A percentile compares a stretch with the other conserved stretches of the same genome.
Conservation (phyloP, 1,284 basidiomycete genomes). For the Cryptococcus maquisensis region DNA sequence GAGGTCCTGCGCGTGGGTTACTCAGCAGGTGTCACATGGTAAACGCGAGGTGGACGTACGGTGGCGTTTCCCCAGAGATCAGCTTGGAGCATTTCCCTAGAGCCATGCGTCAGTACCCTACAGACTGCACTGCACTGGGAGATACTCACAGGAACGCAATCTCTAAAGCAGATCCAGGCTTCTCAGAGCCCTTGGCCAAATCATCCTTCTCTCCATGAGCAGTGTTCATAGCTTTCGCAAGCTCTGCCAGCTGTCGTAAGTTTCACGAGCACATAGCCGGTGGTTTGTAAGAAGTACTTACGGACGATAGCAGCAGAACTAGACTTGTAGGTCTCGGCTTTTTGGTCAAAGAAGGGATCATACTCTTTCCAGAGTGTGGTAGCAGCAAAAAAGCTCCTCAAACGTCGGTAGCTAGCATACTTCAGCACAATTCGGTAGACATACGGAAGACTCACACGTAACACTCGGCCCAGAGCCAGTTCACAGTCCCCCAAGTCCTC, state of each 20-base stretch:
- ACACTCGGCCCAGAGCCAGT: slow-evolving; percentile 92
- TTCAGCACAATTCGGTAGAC: background rate
- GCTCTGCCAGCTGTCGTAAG: slow-evolving; percentile 21
- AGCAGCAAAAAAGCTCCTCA: slow-evolving; percentile 69
- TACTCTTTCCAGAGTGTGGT: slow-evolving; percentile 70
- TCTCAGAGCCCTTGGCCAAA: slow-evolving; percentile 30
- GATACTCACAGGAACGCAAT: slow-evolving; percentile 45
- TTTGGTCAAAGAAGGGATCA: slow-evolving; percentile 82
- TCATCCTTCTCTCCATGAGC: slow-evolving; percentile 30
- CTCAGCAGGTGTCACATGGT: background rate
- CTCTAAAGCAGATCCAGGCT: slow-evolving; percentile 37
- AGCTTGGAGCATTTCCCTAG: slow-evolving; percentile 48
- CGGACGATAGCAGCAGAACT: slow-evolving; percentile 74
- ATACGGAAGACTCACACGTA: slow-evolving; percentile 49
- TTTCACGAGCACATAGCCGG: background rate
- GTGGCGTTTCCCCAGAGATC: slow-evolving; percentile 50
- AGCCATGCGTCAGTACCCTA: background rate
- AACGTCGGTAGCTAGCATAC: slow-evolving; percentile 67
- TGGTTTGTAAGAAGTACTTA: slow-evolving; percentile 42
- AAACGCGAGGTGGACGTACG: slow-evolving; percentile 13
- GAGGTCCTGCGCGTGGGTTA: slow-evolving; percentile 33
- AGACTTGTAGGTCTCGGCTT: slow-evolving; percentile 76
- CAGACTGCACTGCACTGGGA: background rate
- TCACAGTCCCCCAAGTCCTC: slow-evolving; percentile 83
- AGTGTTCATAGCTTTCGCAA: slow-evolving; percentile 41